A percentile compares a stretch with the other conserved stretches of the same genome.
Conservation (phyloP, 2,329 filamentous ascomycete species). For the Basipetospora chlamydospora region DNA sequence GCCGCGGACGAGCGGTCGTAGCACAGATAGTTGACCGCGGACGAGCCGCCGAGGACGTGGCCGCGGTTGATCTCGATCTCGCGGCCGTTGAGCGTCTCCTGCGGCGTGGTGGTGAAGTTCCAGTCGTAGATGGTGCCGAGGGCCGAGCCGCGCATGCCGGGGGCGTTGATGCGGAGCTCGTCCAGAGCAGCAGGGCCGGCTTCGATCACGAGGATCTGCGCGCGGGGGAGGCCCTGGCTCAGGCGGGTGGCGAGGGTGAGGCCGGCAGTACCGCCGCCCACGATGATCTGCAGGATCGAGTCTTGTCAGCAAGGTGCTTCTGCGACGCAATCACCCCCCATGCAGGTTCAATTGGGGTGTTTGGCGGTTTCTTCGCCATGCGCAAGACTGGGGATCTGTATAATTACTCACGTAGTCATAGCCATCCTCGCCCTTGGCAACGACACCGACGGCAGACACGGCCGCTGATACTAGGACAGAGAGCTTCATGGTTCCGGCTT, state of each 20-base stretch:
- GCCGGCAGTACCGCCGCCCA: constrained; percentile 21
- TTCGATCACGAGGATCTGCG: constrained; percentile 16
- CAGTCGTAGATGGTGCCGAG: constrained; percentile 20
- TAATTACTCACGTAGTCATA: too few species aligned
- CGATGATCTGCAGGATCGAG: constrained; percentile 11
- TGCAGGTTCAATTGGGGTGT: too few species aligned
- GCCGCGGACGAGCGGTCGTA: constrained; percentile 20
- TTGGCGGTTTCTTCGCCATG: too few species aligned
- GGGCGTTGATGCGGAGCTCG: constrained; percentile 18
- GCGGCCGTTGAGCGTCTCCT: constrained; percentile 22
- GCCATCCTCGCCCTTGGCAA: too few species aligned
- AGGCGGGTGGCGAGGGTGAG: constrained; percentile 18
- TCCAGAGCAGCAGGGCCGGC: constrained; percentile 15
- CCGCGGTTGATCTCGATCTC: constrained; percentile 27
- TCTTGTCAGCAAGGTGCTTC: neutral
- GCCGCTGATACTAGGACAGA: too few species aligned
- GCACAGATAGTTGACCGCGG: constrained; percentile 28
- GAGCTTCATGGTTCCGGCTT: too few species aligned
- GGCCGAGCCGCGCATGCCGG: constrained; percentile 16
- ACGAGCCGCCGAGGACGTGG: constrained; percentile 34
- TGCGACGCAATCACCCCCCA: too few species aligned
- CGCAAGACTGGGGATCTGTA: too few species aligned
- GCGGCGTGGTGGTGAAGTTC: constrained; percentile 27
- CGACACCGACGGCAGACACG: too few species aligned
- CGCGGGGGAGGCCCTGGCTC: constrained; percentile 15